phyloP scores from a whole-genome alignment of 371 early-diverging fungal genomes.

The Sporodiniella umbellata region DNA sequence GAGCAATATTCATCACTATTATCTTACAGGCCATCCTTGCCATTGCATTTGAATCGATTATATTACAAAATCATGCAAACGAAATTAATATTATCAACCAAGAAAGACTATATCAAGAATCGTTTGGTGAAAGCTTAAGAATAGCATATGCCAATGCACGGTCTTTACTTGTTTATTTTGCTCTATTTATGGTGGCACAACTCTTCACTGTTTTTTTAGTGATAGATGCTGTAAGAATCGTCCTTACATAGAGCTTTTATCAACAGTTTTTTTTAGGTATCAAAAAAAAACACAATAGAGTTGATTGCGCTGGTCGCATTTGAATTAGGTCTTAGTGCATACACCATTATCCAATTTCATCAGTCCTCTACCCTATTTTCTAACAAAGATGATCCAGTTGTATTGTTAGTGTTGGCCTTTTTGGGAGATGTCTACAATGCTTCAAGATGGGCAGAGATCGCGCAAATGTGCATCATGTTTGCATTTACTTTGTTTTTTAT shows the following conservation, averaged over 20 bases:
- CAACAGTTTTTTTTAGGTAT: constrained; percentile 32
- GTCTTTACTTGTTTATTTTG: constrained; percentile 43
- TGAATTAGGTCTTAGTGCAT: constrained; percentile 46
- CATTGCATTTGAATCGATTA: constrained; percentile 40
- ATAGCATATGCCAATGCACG: constrained; percentile 41
- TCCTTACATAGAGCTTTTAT: no score
- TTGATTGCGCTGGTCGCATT: constrained; percentile 47
- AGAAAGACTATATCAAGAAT: constrained; percentile 27
- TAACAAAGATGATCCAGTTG: constrained; percentile 9
- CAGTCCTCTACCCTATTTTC: constrained; percentile 38
- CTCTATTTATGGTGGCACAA: constrained; percentile 44
- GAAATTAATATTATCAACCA: constrained; percentile 34
- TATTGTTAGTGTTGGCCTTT: constrained; percentile 12
- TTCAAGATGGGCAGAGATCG: constrained; percentile 48
- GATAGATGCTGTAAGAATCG: constrained; percentile 40
- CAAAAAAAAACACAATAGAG: constrained; percentile 49
- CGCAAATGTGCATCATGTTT: constrained; percentile 43
- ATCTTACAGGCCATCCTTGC: constrained; percentile 35
- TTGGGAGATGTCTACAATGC: constrained; percentile 27
- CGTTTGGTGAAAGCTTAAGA: constrained; percentile 24
- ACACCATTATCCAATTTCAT: constrained; percentile 47
- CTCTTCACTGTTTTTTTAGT: constrained; percentile 41
- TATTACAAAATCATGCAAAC: constrained; percentile 30
- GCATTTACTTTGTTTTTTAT: constrained; percentile 28
- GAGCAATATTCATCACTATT: constrained; percentile 37